These are phyloP conservation scores for Helotiales sp. DNA, from an alignment of 2,329 filamentous ascomycete species.

Conservation along the genomic window DNA sequence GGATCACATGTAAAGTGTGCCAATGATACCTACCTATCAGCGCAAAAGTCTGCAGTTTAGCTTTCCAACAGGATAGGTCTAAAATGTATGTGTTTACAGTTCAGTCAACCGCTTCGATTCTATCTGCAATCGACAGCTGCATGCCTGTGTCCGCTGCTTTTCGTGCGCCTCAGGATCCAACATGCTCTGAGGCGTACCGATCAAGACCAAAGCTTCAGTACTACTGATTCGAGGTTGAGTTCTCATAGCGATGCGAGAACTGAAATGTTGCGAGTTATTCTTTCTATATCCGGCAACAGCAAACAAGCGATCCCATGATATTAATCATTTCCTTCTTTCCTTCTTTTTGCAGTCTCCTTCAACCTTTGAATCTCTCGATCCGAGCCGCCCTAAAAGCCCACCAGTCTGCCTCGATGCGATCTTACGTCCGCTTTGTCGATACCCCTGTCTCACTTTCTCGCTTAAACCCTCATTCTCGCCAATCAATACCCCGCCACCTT, in stretches of 20 bases:
- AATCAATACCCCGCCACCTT: not conserved
- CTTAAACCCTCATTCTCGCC: constrained; percentile 1
- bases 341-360: not conserved
- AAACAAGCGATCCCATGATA: not conserved
- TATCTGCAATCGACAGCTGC: no score
- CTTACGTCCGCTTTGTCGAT: not conserved
- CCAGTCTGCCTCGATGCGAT: not conserved
- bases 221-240: not conserved
- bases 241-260: not conserved
- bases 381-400: not conserved
- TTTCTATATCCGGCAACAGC: not conserved
- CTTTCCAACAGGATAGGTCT: no score
- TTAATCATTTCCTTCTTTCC: not conserved
- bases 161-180: no score
- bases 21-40: no score
- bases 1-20: no score
- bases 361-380: not conserved
- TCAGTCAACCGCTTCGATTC: no score
- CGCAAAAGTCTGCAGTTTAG: no score
- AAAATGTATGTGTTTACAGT: no score
- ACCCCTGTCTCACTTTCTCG: not conserved
- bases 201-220: not conserved
- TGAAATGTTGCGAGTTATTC: not conserved
- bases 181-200: not conserved
- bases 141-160: no score